These are phyloP conservation scores for Alternaria novae-zelandiae DNA, from an alignment of 2,329 filamentous ascomycete species.

Conservation along the genomic window DNA sequence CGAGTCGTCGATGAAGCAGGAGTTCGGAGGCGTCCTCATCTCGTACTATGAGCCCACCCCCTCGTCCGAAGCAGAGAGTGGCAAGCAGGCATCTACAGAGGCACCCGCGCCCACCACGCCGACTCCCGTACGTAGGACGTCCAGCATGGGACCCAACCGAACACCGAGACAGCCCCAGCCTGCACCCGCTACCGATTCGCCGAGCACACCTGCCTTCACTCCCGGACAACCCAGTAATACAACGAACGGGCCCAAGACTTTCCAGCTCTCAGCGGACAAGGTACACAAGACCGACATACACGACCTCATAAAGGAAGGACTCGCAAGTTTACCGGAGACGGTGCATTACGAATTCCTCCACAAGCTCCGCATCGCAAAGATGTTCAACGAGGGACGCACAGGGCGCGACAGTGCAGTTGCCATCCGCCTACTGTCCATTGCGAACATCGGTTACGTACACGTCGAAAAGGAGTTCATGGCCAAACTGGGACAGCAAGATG, in stretches of 20 bases:
- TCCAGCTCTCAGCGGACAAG: slow-evolving; percentile 67
- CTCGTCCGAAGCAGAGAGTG: slow-evolving; percentile 30
- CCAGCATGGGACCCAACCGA: slow-evolving; percentile 54
- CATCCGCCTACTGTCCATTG: slow-evolving; percentile 83
- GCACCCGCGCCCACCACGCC: slow-evolving; percentile 72
- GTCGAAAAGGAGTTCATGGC: slow-evolving; percentile 82
- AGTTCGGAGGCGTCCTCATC: slow-evolving; percentile 81
- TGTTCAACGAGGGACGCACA: slow-evolving; percentile 69
- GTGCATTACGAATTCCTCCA: slow-evolving; percentile 85
- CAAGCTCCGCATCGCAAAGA: slow-evolving; percentile 82
- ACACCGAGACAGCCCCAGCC: slow-evolving; percentile 59
- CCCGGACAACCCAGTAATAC: slow-evolving; percentile 39
- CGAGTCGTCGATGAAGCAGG: slow-evolving; percentile 64
- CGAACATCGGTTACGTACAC: slow-evolving; percentile 90
- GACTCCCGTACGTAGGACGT: slow-evolving; percentile 75
- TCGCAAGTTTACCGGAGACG: slow-evolving; percentile 70
- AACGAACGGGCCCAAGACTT: slow-evolving; percentile 43
- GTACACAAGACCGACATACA: slow-evolving; percentile 52
- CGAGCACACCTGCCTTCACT: slow-evolving; percentile 55
- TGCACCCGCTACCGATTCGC: slow-evolving; percentile 54
- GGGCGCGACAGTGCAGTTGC: slow-evolving; percentile 78
- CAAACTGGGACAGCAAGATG: slow-evolving; percentile 84
- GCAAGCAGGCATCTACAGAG: slow-evolving; percentile 33
- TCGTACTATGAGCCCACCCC: slow-evolving; percentile 72
- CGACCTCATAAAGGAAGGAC: slow-evolving; percentile 50